These are phyloP conservation scores for Botrytis cinerea DNA, from an alignment of 2,329 filamentous ascomycete genomes.

Conservation along the genomic window DNA sequence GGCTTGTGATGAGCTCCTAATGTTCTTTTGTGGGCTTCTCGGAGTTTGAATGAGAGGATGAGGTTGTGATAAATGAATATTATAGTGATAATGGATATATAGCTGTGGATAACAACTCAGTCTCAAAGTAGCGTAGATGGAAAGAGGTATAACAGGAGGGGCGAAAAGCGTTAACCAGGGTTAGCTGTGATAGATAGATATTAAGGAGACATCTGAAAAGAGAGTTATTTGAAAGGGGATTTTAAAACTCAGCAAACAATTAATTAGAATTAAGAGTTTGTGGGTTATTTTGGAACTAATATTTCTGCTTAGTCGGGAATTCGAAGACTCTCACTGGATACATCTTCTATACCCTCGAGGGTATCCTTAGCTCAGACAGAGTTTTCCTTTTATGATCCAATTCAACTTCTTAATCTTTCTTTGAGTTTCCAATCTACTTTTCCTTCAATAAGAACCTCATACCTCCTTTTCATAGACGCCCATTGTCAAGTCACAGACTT, in stretches of 20 bases:
- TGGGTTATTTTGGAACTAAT: background rate
- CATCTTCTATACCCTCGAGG: background rate
- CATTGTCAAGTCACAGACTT: background rate
- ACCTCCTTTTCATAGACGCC: background rate
- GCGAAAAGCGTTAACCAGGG: background rate
- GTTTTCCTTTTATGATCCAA: background rate
- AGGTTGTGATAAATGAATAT: background rate
- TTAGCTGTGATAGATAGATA: too few species aligned
- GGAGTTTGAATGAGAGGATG: background rate
- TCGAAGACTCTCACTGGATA: background rate
- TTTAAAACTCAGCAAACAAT: background rate
- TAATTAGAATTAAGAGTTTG: background rate
- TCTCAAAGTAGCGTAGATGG: background rate
- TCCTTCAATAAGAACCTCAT: background rate
- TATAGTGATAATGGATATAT: background rate
- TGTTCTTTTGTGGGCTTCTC: background rate
- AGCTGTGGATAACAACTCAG: background rate
- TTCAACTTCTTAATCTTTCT: background rate
- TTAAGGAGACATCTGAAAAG: background rate
- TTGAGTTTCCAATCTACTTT: background rate
- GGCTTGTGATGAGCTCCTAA: background rate
- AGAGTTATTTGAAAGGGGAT: background rate
- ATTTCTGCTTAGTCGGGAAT: background rate
- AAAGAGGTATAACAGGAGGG: background rate
- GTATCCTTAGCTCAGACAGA: conserved; percentile 4